Conservation (phyloP, 179 eudicot genomes). For the Silene noctiflora region DNA sequence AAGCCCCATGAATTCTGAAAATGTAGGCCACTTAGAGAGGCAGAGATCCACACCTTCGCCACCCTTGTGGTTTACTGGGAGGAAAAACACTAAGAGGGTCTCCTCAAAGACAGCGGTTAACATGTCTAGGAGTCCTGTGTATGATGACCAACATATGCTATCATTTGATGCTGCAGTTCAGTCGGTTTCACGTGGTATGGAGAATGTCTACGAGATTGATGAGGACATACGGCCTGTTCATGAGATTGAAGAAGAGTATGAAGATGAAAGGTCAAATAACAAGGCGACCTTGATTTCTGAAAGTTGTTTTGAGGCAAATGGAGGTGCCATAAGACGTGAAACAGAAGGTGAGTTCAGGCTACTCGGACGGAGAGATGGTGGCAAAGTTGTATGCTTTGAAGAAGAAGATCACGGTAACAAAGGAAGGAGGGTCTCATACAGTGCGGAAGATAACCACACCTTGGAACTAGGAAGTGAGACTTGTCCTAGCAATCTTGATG, state of each 20-base stretch:
- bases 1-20: conserved; percentile 69
- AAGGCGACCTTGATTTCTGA: conserved; percentile 28
- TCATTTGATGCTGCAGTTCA: conserved; percentile 86
- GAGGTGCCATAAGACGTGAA: conserved; percentile 79
- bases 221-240: no score
- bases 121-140: conserved; percentile 46
- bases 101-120: conserved; percentile 53
- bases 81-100: conserved; percentile 48
- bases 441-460: conserved; percentile 55
- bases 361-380: conserved; percentile 81
- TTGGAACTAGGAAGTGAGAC: conserved; percentile 65
- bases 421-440: conserved; percentile 77
- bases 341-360: conserved; percentile 92
- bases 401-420: conserved; percentile 61
- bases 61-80: conserved; percentile 58
- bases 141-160: conserved; percentile 54
- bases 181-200: conserved; percentile 62
- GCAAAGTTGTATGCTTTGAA: conserved; percentile 66
- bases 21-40: conserved; percentile 38
- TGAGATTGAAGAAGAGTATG: conserved; percentile 72
- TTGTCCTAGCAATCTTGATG: conserved; percentile 49
- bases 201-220: conserved; percentile 51
- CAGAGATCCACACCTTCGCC: conserved; percentile 59
- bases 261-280: conserved; percentile 25
- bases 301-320: conserved; percentile 47